Evolutionary conservation across 441 rosid genomes (phyloP).

Genomic region (Adansonia madagascariensis): DNA sequence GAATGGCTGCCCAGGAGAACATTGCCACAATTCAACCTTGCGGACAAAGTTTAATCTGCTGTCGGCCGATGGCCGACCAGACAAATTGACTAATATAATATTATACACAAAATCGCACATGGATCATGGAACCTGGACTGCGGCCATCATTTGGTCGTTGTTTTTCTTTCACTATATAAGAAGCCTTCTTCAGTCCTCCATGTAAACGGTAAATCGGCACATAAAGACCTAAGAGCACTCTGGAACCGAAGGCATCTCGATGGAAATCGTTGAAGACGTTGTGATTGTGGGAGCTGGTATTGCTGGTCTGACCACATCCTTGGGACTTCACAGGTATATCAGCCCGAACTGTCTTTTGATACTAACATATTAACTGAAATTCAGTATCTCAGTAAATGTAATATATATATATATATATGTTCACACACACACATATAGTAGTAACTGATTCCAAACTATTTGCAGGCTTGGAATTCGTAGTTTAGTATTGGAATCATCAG

Average conservation of each 20-base stretch:
- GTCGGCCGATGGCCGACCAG: background rate
- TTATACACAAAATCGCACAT: background rate
- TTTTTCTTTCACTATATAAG: background rate
- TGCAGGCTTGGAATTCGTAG: constrained; percentile 66
- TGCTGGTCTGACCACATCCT: constrained; percentile 70
- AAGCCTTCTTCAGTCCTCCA: background rate
- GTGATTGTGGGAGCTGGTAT: constrained; percentile 36
- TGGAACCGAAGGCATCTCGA: no score
- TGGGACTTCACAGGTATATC: constrained; percentile 62
- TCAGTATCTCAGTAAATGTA: no score
- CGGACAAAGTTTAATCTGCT: background rate
- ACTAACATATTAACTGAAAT: no score
- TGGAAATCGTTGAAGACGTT: constrained; percentile 43
- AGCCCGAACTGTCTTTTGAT: no score
- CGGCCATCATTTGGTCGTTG: background rate
- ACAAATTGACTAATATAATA: background rate
- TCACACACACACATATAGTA: no score
- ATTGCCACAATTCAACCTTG: background rate
- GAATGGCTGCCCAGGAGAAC: no score
- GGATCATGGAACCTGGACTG: background rate
- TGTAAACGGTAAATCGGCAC: background rate
- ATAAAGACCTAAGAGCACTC: background rate
- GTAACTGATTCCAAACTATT: no score
- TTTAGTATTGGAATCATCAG: constrained; percentile 69
- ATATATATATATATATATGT: background rate